phyloP scores from a whole-genome alignment of 2,329 filamentous ascomycete species.

The Microsporum canis region DNA sequence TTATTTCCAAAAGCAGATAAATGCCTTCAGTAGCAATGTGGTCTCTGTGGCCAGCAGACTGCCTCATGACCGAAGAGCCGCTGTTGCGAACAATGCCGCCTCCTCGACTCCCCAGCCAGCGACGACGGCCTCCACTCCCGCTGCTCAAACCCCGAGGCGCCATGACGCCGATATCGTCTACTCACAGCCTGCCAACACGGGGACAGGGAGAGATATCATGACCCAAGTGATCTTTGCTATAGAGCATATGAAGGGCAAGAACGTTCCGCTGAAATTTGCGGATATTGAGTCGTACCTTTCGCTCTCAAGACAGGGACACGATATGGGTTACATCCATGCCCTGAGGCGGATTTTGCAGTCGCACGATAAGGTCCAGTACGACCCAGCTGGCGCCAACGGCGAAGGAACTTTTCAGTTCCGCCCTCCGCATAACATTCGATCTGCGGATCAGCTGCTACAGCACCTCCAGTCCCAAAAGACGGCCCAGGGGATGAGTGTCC shows the following conservation, averaged over 20 bases:
- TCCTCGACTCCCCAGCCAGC: slow-evolving; percentile 25
- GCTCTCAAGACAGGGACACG: slow-evolving; percentile 51
- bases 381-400: slow-evolving; percentile 51
- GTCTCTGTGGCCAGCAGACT: slow-evolving; percentile 55
- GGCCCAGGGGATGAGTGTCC: slow-evolving; percentile 68
- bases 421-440: slow-evolving; percentile 72
- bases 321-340: slow-evolving; percentile 46
- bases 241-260: slow-evolving; percentile 64
- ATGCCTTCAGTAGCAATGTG: slow-evolving; percentile 50
- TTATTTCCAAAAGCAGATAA: slow-evolving; percentile 55
- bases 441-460: slow-evolving; percentile 62
- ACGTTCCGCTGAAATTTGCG: slow-evolving; percentile 55
- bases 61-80: slow-evolving; percentile 41
- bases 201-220: slow-evolving; percentile 67
- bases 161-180: slow-evolving; percentile 48
- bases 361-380: slow-evolving; percentile 51
- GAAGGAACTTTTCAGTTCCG: slow-evolving; percentile 70
- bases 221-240: slow-evolving; percentile 83
- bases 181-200: slow-evolving; percentile 65
- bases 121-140: slow-evolving; percentile 28
- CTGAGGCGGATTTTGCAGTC: slow-evolving; percentile 58
- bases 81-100: slow-evolving; percentile 46
- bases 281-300: slow-evolving; percentile 75
- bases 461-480: slow-evolving; percentile 74
- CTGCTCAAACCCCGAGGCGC: slow-evolving; percentile 47